phyloP scores from a whole-genome alignment of 257 asterid species.

The Capsicum pubescens region DNA sequence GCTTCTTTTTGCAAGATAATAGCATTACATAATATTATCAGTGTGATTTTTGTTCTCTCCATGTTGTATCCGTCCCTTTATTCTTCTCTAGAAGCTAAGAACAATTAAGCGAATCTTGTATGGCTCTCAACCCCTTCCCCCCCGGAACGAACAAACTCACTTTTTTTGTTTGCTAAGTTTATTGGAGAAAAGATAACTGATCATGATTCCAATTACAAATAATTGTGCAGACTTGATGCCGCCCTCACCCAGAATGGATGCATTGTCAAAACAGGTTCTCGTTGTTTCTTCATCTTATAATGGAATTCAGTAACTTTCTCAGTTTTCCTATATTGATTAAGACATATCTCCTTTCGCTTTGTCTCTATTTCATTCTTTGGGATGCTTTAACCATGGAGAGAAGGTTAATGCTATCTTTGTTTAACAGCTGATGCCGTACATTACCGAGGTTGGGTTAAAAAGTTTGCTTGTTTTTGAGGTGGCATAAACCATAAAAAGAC shows the following conservation, averaged over 20 bases:
- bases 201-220: not conserved
- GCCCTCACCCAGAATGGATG: conserved; percentile 19
- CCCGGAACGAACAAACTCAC: fast-evolving
- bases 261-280: conserved; percentile 28
- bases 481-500: too few relatives aligned
- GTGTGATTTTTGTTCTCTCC: not conserved
- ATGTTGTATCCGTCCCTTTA: not conserved
- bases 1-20: not conserved
- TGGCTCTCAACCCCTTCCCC: not conserved
- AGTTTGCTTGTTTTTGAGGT: not conserved
- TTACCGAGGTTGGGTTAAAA: not conserved
- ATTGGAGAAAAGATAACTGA: not conserved
- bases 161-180: not conserved
- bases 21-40: not conserved
- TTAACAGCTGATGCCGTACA: not conserved
- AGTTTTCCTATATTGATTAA: not conserved
- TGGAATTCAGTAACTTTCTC: not conserved
- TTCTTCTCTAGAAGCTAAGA: not conserved
- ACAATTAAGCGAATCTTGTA: not conserved
- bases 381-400: not conserved
- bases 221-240: conserved; percentile 28
- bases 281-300: not conserved
- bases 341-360: not conserved
- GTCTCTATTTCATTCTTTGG: not conserved
- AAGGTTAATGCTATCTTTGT: not conserved